Base-by-base conservation (phyloP, 306 rosid species). In the Quercus gilva region DNA sequence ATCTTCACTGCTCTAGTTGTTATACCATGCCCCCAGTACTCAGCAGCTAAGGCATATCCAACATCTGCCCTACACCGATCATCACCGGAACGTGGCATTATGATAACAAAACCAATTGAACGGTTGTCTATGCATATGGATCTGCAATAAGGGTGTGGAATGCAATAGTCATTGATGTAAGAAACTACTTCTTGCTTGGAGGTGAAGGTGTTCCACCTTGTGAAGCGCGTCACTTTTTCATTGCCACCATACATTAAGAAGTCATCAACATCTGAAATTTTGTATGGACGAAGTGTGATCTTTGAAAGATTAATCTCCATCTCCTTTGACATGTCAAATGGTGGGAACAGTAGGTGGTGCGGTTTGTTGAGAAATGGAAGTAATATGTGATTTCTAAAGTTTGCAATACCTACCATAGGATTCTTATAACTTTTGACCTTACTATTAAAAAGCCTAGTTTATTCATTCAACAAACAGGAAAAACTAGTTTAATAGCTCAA, bases 101-200 rank as follows among this genome's bases (percentile, higher is more conserved):
- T 20, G 56, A 21, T 49, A 23, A 81, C 0, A n/a, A 53, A 41
- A 43, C 88, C 83, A 21, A 81, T 76, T 7, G 85, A 81, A 51
- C 76, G 75, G 76, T 78, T 81, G 1, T 23, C 29, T 79, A 81
- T 37, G 88, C 85, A 85, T 56, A 85, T 70, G 74, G 85, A 77
- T 57, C 77, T 77, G 75, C 80, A 78, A 17, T 28, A 78, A 37
- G 81, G 81, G 60, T 78, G 85, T 12, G 82, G 85, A 18, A 76
- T 68, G 55, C 78, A 71, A 45, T 21, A 58, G 31, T 75, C 61
- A 12, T 63, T 73, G 72, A 78, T 74, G 82, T 61, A 61, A 7
- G 71, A 43, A 14, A 74, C 51, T 26, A 82, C 80, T n/a, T 78
- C 73, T 75, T 78, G 81, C 77, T 33, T 74, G 21, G 85, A 81